These are phyloP conservation scores for Nicotiana obtusifolia DNA, from an alignment of 257 asterid species.

Conservation along the genomic window DNA sequence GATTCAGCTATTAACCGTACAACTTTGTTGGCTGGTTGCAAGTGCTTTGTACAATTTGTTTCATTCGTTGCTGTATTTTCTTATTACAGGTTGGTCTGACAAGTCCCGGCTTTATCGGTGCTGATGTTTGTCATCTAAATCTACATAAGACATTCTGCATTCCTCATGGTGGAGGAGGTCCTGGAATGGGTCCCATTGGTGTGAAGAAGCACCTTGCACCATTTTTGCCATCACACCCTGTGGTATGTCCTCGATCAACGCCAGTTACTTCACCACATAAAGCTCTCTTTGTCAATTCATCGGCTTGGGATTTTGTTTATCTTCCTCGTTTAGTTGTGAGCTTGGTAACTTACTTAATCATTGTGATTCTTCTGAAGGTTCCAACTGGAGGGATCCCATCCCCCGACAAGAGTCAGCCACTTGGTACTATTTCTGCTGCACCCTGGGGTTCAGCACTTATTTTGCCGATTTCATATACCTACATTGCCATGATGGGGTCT, in stretches of 20 bases:
- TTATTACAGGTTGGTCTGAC: constrained; percentile 84
- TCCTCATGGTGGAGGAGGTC: constrained; percentile 99
- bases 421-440: constrained; percentile 94
- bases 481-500: constrained; percentile 98
- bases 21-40: background rate
- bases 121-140: constrained; percentile 98
- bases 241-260: constrained; percentile 43
- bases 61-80: background rate
- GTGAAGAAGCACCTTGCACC: constrained; percentile 95
- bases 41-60: background rate
- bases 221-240: constrained; percentile 90
- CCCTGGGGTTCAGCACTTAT: constrained; percentile 99
- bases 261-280: background rate
- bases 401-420: constrained; percentile 73
- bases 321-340: constrained; percentile 1
- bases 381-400: constrained; percentile 93
- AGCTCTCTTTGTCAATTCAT: background rate
- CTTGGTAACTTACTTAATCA: background rate
- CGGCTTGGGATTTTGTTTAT: background rate
- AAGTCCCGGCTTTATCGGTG: constrained; percentile 95
- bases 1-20: background rate
- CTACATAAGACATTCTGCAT: constrained; percentile 97
- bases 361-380: constrained; percentile 34
- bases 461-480: constrained; percentile 94
- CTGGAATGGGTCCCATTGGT: constrained; percentile 99